These are phyloP conservation scores for Vitis hybrid DNA, from an alignment of 177 flowering plant genomes.

Conservation along the genomic window DNA sequence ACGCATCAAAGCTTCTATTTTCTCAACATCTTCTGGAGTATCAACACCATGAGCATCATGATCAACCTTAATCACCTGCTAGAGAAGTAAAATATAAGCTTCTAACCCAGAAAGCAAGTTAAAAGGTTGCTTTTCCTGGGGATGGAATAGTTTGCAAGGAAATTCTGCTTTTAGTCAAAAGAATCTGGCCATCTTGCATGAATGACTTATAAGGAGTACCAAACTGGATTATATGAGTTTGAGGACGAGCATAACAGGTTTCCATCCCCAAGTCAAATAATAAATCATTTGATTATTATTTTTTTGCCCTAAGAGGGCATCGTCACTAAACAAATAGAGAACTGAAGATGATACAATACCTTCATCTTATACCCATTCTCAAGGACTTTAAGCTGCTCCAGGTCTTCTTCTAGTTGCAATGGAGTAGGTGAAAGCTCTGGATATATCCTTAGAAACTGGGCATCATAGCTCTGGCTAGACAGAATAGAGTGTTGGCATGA, in stretches of 20 bases:
- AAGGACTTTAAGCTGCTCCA: slow-evolving; percentile 95
- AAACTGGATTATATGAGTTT: no score
- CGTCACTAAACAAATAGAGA: not conserved
- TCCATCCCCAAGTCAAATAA: no score
- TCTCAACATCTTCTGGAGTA: slow-evolving; percentile 52
- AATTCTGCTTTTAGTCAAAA: no score
- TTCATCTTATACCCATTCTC: slow-evolving; percentile 98
- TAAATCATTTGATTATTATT: no score
- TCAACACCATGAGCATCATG: slow-evolving; percentile 64
- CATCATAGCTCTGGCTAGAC: slow-evolving; percentile 68
- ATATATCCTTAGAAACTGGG: slow-evolving; percentile 73
- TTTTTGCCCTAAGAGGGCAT: no score
- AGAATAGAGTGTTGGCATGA: slow-evolving; percentile 7
- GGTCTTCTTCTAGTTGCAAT: slow-evolving; percentile 94
- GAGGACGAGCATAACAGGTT: no score
- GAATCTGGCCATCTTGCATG: no score
- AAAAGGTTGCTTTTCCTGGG: no score
- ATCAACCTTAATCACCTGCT: slow-evolving; percentile 53
- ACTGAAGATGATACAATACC: slow-evolving; percentile 37
- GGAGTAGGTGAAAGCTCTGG: slow-evolving; percentile 85
- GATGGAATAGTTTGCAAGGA: no score
- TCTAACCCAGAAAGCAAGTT: no score
- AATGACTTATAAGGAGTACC: no score
- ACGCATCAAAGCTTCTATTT: slow-evolving; percentile 49
- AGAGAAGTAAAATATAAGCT: not conserved